Base-by-base conservation (phyloP, 1,284 basidiomycete genomes). In the Ceratobasidium sp. region DNA sequence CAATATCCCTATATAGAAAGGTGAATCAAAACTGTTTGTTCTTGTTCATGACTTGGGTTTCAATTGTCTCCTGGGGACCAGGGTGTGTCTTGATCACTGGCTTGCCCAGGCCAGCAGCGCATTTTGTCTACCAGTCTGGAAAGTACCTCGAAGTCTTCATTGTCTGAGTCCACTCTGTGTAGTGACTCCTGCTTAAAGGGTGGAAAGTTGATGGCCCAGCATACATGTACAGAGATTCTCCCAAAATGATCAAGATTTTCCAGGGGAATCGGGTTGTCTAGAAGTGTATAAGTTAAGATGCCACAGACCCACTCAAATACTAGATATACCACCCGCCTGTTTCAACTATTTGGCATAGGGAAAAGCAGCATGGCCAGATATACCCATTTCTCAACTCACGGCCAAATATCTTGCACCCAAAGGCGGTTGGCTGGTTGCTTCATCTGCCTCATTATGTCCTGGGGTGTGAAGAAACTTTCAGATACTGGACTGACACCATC, bases 1-100 rank as follows among this genome's bases (percentile, higher is more conserved):
- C 60, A 14, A n/a, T n/a, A 20, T 64, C 60, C 38, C 60, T 64
- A 35, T 66, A 66, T 16, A 33, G 4, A 33, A 66, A 66, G 4
- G 3, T 33, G 27, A 66, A 66, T n/a, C 44, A 33, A 35, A 50
- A 66, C 10, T 50, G 23, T 50, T 66, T 30, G 18, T 50, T 14
- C 18, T 33, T 8, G 7, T 66, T 41, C 12, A 50, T 44, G 6
- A 2, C 46, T 10, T 27, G 46, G 44, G 1, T 20, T 12, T 66
- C 23, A 48, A 4, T 23, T 1, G 23, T 14, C 3, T 66, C 23
- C 27, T 23, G 1, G 41, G 3, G 3, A 48, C 64, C 4, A n/a
- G 46, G n/a, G 10, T 46, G 18, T 2, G n/a, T 41, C 14, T 46
- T n/a, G 14, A 50, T 35, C 20, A 41, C 44, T 30, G 20, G n/a